A percentile compares a stretch with the other conserved stretches of the same genome.
Conservation (phyloP, 768 basidiomycete genomes). For the Mycena albidolilacea region DNA sequence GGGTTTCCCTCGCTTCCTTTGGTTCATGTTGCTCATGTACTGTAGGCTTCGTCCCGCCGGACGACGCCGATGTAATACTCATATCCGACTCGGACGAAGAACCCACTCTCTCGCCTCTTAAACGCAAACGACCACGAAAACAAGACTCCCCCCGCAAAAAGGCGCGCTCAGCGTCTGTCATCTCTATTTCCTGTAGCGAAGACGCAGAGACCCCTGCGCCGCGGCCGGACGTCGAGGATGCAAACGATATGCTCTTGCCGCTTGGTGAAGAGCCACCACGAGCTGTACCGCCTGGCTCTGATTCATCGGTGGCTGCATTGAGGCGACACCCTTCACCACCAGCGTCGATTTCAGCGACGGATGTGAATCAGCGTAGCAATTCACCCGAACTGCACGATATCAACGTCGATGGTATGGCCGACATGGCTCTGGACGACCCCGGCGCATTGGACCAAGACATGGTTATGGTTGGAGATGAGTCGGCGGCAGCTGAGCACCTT, state of each 20-base stretch:
- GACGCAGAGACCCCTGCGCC: not conserved
- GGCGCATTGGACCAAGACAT: not conserved
- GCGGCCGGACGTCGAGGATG: constrained; percentile 3
- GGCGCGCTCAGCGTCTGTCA: not conserved
- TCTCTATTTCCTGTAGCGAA: constrained; percentile 2
- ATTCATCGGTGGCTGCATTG: too few relatives aligned
- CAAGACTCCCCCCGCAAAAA: constrained; percentile 11
- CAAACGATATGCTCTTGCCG: too few relatives aligned
- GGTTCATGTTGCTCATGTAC: not conserved
- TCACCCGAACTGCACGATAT: not conserved
- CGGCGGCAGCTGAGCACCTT: not conserved
- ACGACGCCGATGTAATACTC: constrained; percentile 6
- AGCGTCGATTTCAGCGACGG: too few relatives aligned
- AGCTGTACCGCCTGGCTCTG: too few relatives aligned
- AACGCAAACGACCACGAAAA: constrained; percentile 15
- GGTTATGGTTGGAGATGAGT: not conserved
- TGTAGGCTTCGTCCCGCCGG: not conserved
- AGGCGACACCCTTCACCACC: too few relatives aligned
- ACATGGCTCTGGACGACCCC: constrained; percentile 7
- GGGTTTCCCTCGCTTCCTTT: not conserved
- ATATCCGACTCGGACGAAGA: constrained; percentile 18
- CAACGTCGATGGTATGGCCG: constrained; percentile 1
- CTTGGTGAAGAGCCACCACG: too few relatives aligned
- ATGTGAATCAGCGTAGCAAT: too few relatives aligned
- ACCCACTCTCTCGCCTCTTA: not conserved